Evolutionary conservation across 164 flowering plant genomes (phyloP), one percentile per base, ranked within the genome.

Genomic region (Euptelea pleiosperma): DNA sequence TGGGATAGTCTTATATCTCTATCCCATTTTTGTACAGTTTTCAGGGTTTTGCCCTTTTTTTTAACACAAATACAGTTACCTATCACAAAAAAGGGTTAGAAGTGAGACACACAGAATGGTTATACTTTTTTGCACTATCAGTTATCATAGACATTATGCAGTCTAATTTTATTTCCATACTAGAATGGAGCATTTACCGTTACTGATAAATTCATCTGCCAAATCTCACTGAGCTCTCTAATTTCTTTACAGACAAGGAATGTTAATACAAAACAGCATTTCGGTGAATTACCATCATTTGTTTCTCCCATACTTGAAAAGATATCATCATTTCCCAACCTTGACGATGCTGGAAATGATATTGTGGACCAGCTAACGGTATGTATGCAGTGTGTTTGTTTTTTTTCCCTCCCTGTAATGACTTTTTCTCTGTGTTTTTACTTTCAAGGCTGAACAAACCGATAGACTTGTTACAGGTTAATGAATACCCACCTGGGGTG

Each of bases 401-500:
- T n/a, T 29, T 28, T 6, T 26, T 21, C 28, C 22, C 1, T 34
- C 24, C n/a, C 4, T 8, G 14, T 52, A 19, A 28, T 52, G 0
- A 3, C 28, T 6, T 21, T 3, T 39, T 14, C 6, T 2, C 6
- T 44, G 0, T 61, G 19, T 22, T 14, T 56, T 12, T 49, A 8
- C 42, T 44, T 25, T 36, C 15, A 39, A 21, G 21, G 37, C 55
- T 25, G 36, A 47, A 22, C 24, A 33, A 18, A 42, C 18, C 31
- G 43, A 41, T 52, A 36, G 48, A 55, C 30, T 30, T 53, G 40
- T 58, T 55, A 29, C 87, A 92, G 98, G 98, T 92, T 51, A 89
- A 89, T 70, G 98, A 89, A 66, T 92, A 92, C 47, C 96, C 91
- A 51, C 71, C 79, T 59, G 98, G 96, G 9, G 96, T 89, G 55